Evolutionary conservation across 176 grass and related monocot species (phyloP).

Genomic region (Carex myosuroides): DNA sequence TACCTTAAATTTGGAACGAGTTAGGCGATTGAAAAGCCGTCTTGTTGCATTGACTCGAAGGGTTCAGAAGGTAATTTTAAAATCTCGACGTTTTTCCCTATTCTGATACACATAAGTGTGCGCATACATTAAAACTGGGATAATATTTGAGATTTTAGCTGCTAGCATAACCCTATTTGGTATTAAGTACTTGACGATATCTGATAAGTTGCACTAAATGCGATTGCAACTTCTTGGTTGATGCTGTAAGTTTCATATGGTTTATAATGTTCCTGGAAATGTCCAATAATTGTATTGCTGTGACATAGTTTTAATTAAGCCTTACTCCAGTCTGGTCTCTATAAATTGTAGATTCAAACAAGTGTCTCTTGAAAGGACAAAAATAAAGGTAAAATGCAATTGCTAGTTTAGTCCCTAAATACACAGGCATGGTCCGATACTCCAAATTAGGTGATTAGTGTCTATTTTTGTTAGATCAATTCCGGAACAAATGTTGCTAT

Average conservation of each 20-base stretch:
- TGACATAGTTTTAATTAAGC: neutral
- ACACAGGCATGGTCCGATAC: neutral
- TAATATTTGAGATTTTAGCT: neutral
- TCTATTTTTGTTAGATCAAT: neutral
- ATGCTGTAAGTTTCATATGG: neutral
- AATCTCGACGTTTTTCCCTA: neutral
- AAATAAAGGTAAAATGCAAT: neutral
- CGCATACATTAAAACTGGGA: neutral
- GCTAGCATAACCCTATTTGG: neutral
- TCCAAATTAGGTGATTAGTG: neutral
- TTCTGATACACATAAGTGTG: neutral
- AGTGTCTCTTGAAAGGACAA: neutral
- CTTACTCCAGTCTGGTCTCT: neutral
- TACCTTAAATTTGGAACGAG: slow-evolving; percentile 78
- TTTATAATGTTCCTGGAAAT: neutral
- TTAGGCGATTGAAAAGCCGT: slow-evolving; percentile 73
- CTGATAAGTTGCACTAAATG: neutral
- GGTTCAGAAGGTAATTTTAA: slow-evolving; percentile 80
- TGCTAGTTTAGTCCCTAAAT: neutral
- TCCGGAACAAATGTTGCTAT: neutral
- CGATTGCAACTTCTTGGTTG: neutral
- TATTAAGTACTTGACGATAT: neutral
- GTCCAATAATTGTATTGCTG: neutral
- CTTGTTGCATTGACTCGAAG: slow-evolving; percentile 81
- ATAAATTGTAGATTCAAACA: neutral